Percentiles rank a stretch among this genome's conserved stretches.
Evolutionary conservation across 306 rosid species (phyloP).

Genomic region (peach (Prunus persica)): DNA sequence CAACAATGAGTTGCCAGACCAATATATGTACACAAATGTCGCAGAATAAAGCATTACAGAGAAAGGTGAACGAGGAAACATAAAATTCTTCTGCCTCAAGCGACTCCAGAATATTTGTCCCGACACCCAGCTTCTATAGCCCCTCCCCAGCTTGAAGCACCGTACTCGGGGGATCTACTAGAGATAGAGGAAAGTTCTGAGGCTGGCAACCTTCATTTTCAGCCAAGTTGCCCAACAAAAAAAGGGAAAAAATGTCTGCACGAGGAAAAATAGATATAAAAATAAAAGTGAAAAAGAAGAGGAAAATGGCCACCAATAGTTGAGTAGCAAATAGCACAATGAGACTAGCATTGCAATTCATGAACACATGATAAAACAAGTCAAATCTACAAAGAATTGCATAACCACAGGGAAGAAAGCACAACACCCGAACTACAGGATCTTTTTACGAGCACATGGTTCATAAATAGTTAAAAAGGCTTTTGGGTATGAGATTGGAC

Average conservation of each 20-base stretch:
- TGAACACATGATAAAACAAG: background rate
- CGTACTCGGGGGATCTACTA: constrained; percentile 24
- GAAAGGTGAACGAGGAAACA: constrained; percentile 6
- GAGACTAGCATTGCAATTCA: background rate
- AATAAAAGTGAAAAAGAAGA: background rate
- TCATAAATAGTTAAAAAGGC: background rate
- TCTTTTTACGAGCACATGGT: background rate
- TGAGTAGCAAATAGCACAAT: background rate
- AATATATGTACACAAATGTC: constrained; percentile 52
- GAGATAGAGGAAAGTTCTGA: constrained; percentile 13
- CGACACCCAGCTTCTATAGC: background rate
- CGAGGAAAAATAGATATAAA: constrained; percentile 1
- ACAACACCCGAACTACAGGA: background rate
- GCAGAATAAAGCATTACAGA: constrained; percentile 15
- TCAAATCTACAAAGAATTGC: background rate
- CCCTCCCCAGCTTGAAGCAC: constrained; percentile 15
- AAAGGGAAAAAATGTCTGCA: constrained; percentile 35
- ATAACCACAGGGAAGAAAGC: background rate
- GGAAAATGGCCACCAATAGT: background rate
- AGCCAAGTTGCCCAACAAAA: constrained; percentile 24
- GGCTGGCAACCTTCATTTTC: constrained; percentile 27
- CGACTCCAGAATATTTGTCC: constrained; percentile 13
- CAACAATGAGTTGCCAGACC: constrained; percentile 31
- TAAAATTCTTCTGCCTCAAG: constrained; percentile 26
- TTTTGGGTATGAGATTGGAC: background rate